phyloP scores from a whole-genome alignment of 495 filamentous ascomycete species.

The Aspergillus leporis region DNA sequence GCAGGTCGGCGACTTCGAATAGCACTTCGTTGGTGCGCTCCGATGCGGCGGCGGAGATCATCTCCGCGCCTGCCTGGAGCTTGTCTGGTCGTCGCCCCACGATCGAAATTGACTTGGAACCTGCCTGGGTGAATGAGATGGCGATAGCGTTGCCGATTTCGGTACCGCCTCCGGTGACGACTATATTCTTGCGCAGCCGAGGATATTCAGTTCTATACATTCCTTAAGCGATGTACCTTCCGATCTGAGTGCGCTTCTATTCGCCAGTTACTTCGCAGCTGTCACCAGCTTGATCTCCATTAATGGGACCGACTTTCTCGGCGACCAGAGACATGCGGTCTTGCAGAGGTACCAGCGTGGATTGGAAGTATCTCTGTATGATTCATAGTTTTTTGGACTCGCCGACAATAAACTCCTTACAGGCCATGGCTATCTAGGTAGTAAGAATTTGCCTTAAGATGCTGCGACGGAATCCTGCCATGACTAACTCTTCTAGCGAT shows the following conservation, averaged over 20 bases:
- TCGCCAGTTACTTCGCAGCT: slow-evolving; percentile 45
- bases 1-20: no score
- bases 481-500: slow-evolving; percentile 33
- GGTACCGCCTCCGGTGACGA: no score
- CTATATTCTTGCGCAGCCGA: slow-evolving; percentile 32
- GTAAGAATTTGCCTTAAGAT: slow-evolving; percentile 16
- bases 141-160: slow-evolving; percentile 47
- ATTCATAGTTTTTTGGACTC: slow-evolving; percentile 33
- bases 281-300: slow-evolving; percentile 29
- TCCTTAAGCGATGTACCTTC: slow-evolving; percentile 31
- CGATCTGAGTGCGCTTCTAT: slow-evolving; percentile 41
- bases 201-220: slow-evolving; percentile 39
- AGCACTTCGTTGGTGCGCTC: no score
- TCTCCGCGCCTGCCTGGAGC: no score
- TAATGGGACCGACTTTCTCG: slow-evolving; percentile 27
- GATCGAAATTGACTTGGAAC: no score
- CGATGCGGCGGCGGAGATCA: no score
- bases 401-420: slow-evolving; percentile 35
- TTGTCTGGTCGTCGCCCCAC: no score
- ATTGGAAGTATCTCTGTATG: slow-evolving; percentile 30
- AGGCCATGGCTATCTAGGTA: slow-evolving; percentile 37
- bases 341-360: slow-evolving; percentile 35
- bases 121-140: slow-evolving; percentile 35
- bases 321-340: slow-evolving; percentile 25
- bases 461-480: no score